Evolutionary conservation across 345 rosid species (phyloP).

Genomic region (Dimocarpus longan): DNA sequence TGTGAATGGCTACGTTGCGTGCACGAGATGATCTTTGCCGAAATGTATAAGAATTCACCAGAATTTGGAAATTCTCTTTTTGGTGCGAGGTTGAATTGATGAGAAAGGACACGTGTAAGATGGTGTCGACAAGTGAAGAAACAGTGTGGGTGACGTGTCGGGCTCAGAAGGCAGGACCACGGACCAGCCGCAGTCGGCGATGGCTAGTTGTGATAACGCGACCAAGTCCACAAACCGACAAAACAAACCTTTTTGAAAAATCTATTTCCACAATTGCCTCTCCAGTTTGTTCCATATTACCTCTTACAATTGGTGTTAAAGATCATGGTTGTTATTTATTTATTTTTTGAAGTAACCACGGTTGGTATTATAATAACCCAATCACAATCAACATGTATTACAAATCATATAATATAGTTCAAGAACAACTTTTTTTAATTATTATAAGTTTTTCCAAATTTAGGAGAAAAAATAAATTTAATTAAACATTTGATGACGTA

Average conservation of each 20-base stretch:
- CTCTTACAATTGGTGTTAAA: no score
- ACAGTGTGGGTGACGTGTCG: slow-evolving; percentile 33
- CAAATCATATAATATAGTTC: neutral
- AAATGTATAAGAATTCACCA: slow-evolving; percentile 25
- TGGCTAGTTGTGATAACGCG: slow-evolving; percentile 24
- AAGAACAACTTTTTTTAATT: no score
- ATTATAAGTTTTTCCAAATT: no score
- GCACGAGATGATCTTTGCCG: neutral
- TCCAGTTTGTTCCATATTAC: neutral
- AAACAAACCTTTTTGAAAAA: slow-evolving; percentile 49
- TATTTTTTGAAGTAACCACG: no score
- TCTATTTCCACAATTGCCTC: slow-evolving; percentile 14
- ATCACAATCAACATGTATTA: neutral
- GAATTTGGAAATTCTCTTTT: slow-evolving; percentile 14
- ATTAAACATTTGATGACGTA: no score
- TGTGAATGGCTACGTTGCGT: neutral
- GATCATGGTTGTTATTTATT: no score
- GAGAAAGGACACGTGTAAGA: slow-evolving; percentile 37
- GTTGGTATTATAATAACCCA: no score
- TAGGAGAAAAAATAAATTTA: no score
- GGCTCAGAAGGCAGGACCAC: slow-evolving; percentile 45
- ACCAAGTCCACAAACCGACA: slow-evolving; percentile 44
- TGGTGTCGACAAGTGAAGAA: neutral
- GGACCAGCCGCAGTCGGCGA: slow-evolving; percentile 41
- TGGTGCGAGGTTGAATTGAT: neutral